Percentiles rank a stretch among this genome's conserved stretches.
Conservation (phyloP, 768 basidiomycete genomes). For the Lepiota venenata region DNA sequence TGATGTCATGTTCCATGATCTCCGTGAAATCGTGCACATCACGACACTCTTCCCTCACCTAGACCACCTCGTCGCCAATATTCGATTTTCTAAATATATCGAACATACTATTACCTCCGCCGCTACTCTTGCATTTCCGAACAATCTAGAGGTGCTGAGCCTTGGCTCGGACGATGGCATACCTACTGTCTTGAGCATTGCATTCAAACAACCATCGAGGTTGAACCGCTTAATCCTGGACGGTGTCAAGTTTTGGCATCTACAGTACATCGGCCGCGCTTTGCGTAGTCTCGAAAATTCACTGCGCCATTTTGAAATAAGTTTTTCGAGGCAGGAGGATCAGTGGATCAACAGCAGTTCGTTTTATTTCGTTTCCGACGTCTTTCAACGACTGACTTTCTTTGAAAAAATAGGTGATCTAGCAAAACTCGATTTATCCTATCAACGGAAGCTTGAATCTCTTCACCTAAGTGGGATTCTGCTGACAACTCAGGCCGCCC, state of each 20-base stretch:
- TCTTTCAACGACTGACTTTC: background rate
- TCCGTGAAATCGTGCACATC: constrained; percentile 25
- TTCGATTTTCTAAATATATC: constrained; percentile 25
- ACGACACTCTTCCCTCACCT: constrained; percentile 20
- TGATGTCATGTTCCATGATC: constrained; percentile 26
- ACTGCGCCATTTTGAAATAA: background rate
- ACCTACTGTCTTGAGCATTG: constrained; percentile 19
- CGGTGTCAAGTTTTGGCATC: constrained; percentile 7
- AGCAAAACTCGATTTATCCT: background rate
- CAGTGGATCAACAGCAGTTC: background rate
- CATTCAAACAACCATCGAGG: constrained; percentile 1
- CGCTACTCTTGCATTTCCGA: constrained; percentile 12
- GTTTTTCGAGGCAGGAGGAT: background rate
- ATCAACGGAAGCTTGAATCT: background rate
- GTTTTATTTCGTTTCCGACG: background rate
- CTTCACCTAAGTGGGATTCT: background rate
- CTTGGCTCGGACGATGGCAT: constrained; percentile 22
- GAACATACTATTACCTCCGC: constrained; percentile 21
- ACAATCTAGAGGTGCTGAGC: constrained; percentile 19
- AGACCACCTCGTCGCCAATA: constrained; percentile 20
- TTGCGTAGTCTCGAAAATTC: background rate
- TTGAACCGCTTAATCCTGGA: constrained; percentile 6
- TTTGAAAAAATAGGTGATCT: background rate
- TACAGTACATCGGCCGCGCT: background rate
- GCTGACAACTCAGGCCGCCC: background rate